Conservation (phyloP, 768 basidiomycete genomes). For the Boletellus sp. region DNA sequence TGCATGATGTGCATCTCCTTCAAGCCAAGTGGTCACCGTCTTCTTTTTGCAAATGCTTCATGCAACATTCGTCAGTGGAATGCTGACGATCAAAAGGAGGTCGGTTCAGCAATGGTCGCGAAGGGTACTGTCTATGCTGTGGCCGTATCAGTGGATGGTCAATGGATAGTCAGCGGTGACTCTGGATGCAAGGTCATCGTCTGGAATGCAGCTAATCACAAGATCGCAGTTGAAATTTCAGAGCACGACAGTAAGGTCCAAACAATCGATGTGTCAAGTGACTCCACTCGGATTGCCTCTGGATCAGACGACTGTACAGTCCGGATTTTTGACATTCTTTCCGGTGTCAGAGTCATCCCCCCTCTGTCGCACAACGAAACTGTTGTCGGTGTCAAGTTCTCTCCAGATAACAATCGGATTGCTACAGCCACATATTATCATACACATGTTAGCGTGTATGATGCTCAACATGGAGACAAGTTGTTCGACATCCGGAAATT, state of each 20-base stretch:
- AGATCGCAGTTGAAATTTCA: background rate
- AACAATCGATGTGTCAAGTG: background rate
- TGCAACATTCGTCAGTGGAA: too few relatives aligned
- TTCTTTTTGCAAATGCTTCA: background rate
- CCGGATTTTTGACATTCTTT: background rate
- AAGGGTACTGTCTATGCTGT: background rate
- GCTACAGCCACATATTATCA: background rate
- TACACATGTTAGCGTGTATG: background rate
- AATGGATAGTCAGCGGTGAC: conserved; percentile 1
- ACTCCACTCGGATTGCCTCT: background rate
- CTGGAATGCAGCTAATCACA: background rate
- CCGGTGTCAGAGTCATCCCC: background rate
- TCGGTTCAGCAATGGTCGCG: too few relatives aligned
- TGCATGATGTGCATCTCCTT: background rate
- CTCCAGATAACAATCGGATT: background rate
- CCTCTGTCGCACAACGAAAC: background rate
- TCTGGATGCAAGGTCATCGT: background rate
- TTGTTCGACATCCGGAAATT: background rate
- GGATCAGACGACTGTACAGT: background rate
- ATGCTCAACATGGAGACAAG: background rate
- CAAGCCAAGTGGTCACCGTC: background rate
- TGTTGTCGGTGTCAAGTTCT: background rate
- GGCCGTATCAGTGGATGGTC: background rate
- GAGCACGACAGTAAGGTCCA: background rate
- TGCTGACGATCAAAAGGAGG: too few relatives aligned